Conservation (phyloP, 257 asterid genomes). For the Plantago ovata region DNA sequence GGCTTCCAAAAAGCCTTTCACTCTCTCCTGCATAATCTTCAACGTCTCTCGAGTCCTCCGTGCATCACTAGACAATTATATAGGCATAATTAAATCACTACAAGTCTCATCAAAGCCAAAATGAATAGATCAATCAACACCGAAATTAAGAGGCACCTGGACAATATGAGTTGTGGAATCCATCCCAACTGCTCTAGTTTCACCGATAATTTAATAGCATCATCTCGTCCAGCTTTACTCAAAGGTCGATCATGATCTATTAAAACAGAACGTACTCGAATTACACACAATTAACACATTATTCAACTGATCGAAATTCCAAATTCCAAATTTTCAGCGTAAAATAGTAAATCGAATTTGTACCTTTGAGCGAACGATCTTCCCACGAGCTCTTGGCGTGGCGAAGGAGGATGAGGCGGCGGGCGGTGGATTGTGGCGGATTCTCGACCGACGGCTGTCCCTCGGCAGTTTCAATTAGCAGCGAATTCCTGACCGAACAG, state of each 20-base stretch:
- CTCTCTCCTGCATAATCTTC: constrained; percentile 83
- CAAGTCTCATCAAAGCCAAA: not conserved
- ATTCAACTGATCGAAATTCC: not conserved
- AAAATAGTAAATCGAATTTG: not conserved
- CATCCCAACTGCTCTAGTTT: constrained; percentile 82
- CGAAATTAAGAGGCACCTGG: constrained; percentile 38
- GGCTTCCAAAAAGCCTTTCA: constrained; percentile 64
- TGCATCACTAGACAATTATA: constrained; percentile 64
- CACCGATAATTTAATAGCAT: constrained; percentile 64
- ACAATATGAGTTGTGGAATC: constrained; percentile 83
- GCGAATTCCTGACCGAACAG: constrained; percentile 29
- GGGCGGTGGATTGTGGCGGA: constrained; percentile 33
- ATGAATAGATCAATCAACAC: constrained; percentile 14
- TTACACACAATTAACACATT: not conserved
- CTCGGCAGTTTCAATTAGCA: constrained; percentile 35
- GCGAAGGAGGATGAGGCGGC: constrained; percentile 82
- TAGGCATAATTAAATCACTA: constrained; percentile 18
- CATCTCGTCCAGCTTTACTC: constrained; percentile 73
- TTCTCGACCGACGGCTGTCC: constrained; percentile 36
- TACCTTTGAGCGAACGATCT: constrained; percentile 60
- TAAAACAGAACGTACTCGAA: not conserved
- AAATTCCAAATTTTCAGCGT: too few relatives aligned
- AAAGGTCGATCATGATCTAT: constrained; percentile 96
- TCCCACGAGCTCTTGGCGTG: constrained; percentile 76
- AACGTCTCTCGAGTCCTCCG: constrained; percentile 76